Base-by-base conservation (phyloP, 495 filamentous ascomycete species). In the Jackrogersella minutella region DNA sequence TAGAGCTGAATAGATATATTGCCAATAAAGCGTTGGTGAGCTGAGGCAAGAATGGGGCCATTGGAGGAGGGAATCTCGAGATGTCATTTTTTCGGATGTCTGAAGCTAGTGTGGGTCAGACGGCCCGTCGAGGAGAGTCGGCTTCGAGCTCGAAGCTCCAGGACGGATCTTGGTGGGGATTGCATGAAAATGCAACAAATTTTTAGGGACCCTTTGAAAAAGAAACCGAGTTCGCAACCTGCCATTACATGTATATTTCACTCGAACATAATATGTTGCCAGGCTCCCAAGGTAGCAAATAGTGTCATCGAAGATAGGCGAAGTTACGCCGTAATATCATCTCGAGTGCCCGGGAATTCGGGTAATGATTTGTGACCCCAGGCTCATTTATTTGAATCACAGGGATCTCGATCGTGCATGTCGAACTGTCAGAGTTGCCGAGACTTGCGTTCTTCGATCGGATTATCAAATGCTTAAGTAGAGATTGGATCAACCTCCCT, bases 121-220 rank as follows among this genome's bases (percentile, higher is more conserved):
- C 61, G 66, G 61, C 49, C 66, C 66, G 66, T 57, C 44, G 66
- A 69, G 56, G 56, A 69, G 52, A 60, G 33, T 69, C 66, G 61
- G 61, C 37, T 53, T 60, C 53, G 14, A 46, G 40, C 21, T 64
- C 34, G 13, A 5, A 56, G 40, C 30, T 36, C 57, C 61, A 62
- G 58, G 61, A 16, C 60, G 60, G 66, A 69, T 60, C 11, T 56
- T 60, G 61, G 61, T 57, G 52, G 44, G 61, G 44, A 24, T 65
- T 58, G 66, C 61, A 7, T 30, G 7, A 30, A 30, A 7, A n/a
- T n/a, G n/a, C n/a, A n/a, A n/a, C n/a, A n/a, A 21, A 16, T 43
- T 22, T 21, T 21, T 31, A 16, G 10, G n/a, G 30, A 43, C 16
- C 31, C 36, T 57, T 40, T 16, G 14, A 46, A 14, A 51, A 7